A percentile compares a stretch with the other conserved stretches of the same genome.
phyloP scores from a whole-genome alignment of 345 rosid genomes.

The Euphorbia peplus region DNA sequence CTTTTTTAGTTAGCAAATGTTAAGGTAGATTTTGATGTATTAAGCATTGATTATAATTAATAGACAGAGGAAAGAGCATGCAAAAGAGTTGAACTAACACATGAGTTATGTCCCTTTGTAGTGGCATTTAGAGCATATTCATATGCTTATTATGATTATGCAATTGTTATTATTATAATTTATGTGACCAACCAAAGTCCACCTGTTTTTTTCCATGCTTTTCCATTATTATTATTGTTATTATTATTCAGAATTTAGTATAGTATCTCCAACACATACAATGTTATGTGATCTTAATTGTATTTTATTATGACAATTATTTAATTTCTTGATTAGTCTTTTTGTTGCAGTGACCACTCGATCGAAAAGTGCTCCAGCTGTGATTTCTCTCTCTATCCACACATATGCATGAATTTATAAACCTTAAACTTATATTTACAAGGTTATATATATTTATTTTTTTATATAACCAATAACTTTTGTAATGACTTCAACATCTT shows the following conservation, averaged over 20 bases:
- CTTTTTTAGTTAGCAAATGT: too few relatives aligned
- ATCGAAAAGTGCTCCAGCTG: neutral
- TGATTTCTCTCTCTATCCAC: too few relatives aligned
- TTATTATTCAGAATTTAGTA: neutral
- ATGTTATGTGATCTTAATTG: neutral
- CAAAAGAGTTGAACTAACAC: constrained; percentile 2
- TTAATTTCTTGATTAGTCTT: neutral
- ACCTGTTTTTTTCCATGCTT: neutral
- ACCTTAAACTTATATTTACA: too few relatives aligned
- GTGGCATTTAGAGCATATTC: neutral
- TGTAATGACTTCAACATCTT: too few relatives aligned
- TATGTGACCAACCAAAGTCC: neutral
- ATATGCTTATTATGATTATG: neutral
- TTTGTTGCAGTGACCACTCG: neutral
- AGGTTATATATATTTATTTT: too few relatives aligned
- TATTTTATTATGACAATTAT: too few relatives aligned
- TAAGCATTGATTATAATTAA: too few relatives aligned
- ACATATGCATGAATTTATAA: too few relatives aligned
- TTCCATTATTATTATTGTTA: too few relatives aligned
- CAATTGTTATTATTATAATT: too few relatives aligned
- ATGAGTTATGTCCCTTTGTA: constrained; percentile 11
- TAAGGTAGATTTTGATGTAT: too few relatives aligned
- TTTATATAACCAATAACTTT: too few relatives aligned
- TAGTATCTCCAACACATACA: neutral
- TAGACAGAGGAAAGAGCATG: neutral